Evolutionary conservation across 148 eudicot species (phyloP), one percentile per base, ranked within the genome.

Genomic region (Beta vulgaris): DNA sequence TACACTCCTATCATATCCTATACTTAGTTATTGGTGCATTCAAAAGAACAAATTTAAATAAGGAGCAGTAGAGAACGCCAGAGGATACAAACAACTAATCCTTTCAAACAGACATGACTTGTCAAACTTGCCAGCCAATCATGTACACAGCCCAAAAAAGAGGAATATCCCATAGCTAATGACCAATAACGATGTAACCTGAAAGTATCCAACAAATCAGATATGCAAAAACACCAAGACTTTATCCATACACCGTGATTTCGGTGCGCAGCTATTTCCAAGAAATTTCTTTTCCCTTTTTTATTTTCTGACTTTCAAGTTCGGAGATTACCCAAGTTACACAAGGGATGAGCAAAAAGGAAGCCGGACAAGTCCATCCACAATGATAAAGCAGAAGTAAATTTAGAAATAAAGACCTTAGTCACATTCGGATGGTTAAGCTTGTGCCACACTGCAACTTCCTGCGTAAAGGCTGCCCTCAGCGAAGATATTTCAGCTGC

Each of bases 351-450:
- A 26, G n/a, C 3, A 34, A 65, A 39, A n/a, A 32, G 3, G 8
- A 79, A 79, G n/a, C n/a, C n/a, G 31, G 35, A 18, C 6, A 14
- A 71, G 36, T 51, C 1, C 44, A 35, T 59, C 23, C 59, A 44
- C 15, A 68, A 6, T 49, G 31, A 46, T 23, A 16, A 44, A 62
- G 48, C 15, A 26, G 37, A 48, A 19, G 67, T 34, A 32, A 19
- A 76, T 32, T 64, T 1, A 44, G 39, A 48, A 55, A 75, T 12
- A 64, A 76, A 28, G 67, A 93, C 98, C 97, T 88, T 91, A 48
- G 98, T 93, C 28, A 93, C 98, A 83, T 93, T 93, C 6, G 98
- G 98, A 82, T 93, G 98, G 81, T 91, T 93, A 77, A 93, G 98
- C 81, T 91, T 93, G 78, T 93, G 94, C 97, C 97, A 91, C 31